Conservation (phyloP, 768 basidiomycete species). For the Tulasnella sp. region DNA sequence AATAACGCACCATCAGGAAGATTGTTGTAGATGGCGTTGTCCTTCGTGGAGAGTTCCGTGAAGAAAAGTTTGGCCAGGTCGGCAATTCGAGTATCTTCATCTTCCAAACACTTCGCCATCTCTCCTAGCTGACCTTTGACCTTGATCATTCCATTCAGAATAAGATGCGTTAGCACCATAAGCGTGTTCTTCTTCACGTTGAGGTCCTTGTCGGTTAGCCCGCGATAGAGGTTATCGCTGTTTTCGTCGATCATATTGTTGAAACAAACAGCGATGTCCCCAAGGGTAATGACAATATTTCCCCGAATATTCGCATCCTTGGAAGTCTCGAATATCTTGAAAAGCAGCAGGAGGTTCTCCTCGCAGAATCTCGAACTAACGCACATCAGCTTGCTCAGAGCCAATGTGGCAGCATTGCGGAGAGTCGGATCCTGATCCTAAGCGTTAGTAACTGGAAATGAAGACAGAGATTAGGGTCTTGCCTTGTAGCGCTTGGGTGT, state of each 20-base stretch:
- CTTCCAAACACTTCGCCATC: constrained; percentile 99
- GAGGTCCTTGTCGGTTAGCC: constrained; percentile 73
- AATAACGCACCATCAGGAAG: constrained; percentile 70
- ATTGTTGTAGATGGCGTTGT: constrained; percentile 99
- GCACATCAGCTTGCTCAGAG: constrained; percentile 94
- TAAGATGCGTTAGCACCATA: constrained; percentile 95
- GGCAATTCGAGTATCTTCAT: constrained; percentile 71
- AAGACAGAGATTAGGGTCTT: constrained; percentile 15
- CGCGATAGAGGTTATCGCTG: constrained; percentile 88
- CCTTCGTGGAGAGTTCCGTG: constrained; percentile 88
- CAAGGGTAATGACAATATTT: constrained; percentile 95
- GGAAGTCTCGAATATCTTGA: constrained; percentile 89
- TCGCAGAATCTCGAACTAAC: constrained; percentile 93
- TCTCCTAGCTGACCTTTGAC: constrained; percentile 98
- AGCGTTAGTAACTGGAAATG: neutral
- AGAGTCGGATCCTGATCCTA: constrained; percentile 63
- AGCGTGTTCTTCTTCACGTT: constrained; percentile 98
- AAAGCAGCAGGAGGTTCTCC: constrained; percentile 72
- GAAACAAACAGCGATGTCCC: constrained; percentile 97
- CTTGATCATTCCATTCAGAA: constrained; percentile 98
- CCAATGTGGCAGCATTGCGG: constrained; percentile 73
- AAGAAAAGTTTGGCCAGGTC: constrained; percentile 99
- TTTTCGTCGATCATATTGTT: constrained; percentile 96
- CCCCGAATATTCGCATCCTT: constrained; percentile 81
- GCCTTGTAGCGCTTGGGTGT: constrained; percentile 90